Evolutionary conservation across 345 rosid genomes (phyloP), one percentile per base, ranked within the genome.

Genomic region (Populus alba): DNA sequence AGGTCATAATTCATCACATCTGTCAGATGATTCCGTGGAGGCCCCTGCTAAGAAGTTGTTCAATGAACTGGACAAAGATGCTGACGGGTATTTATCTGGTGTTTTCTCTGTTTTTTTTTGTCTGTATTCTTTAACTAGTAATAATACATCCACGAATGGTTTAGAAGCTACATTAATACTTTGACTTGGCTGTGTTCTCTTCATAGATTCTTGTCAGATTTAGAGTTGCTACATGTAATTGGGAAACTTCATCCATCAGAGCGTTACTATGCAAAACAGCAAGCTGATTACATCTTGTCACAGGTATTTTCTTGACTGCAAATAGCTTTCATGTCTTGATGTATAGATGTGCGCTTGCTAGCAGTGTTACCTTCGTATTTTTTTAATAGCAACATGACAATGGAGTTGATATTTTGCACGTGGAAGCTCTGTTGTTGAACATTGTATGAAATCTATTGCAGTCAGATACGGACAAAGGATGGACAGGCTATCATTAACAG

Each of bases 231-330:
- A 49, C 91, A 94, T 43, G 47, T 94, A 73, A 91, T 94, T 79
- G 93, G 87, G 75, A 97, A 97, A 81, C 88, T 97, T 77, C 98
- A 97, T 85, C 99, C 99, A 59, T 89, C 97, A 0, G 99, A 92
- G 83, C 94, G 66, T 45, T 92, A 91, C 86, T 97, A 96, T 81
- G 97, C 99, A 57, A 96, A 94, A 82, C 95, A 94, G 74, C 98
- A 96, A 85, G 95, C 94, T 49, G 97, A 92, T 85, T 94, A 97
- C 87, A 89, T 88, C 63, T 87, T 97, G 75, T 84, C 93, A 74
- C 97, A 94, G 98, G 99, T 91, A 89, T 74, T 72, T 51, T 39
- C 63, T 57, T 70, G 72, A 51, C 61, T 29, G 23, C 45, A 39
- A 37, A 33, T n/a, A 23, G 47, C 41, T 15, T 43, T 31, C 65